phyloP scores from a whole-genome alignment of 805 yeast genomes.

The Starmerella gropengiesseri region DNA sequence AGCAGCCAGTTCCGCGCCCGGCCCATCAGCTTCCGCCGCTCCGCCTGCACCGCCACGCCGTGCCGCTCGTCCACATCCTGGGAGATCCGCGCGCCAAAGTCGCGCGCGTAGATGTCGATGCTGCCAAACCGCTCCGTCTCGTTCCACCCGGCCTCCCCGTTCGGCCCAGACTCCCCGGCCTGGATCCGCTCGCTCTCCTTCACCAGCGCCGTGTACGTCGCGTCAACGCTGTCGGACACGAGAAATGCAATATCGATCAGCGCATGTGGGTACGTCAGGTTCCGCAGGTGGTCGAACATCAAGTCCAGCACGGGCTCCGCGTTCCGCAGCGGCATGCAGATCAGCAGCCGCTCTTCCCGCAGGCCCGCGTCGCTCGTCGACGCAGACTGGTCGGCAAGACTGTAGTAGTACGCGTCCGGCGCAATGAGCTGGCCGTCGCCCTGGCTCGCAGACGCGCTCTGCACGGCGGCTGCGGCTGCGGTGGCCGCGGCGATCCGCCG shows the following conservation, averaged over 20 bases:
- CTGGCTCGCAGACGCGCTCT: not conserved
- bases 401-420: constrained; percentile 49
- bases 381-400: constrained; percentile 33
- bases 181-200: constrained; percentile 42
- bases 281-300: constrained; percentile 69
- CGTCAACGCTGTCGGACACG: constrained; percentile 79
- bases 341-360: constrained; percentile 57
- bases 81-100: constrained; percentile 86
- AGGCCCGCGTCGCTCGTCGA: constrained; percentile 28
- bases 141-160: constrained; percentile 32
- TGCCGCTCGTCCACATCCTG: constrained; percentile 90
- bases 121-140: constrained; percentile 52
- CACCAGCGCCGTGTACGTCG: constrained; percentile 37
- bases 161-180: constrained; percentile 35
- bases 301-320: constrained; percentile 79
- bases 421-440: no score
- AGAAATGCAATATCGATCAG: constrained; percentile 68
- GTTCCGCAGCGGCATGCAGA: constrained; percentile 83
- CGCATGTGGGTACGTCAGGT: constrained; percentile 69
- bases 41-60: constrained; percentile 93
- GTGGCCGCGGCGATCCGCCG: not conserved
- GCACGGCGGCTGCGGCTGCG: not conserved
- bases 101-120: constrained; percentile 74
- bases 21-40: constrained; percentile 90
- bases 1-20: constrained; percentile 91